Percentiles rank a stretch among this genome's conserved stretches.
These are phyloP conservation scores for Canavalia ensiformis DNA, from an alignment of 306 rosid species.

Conservation along the genomic window DNA sequence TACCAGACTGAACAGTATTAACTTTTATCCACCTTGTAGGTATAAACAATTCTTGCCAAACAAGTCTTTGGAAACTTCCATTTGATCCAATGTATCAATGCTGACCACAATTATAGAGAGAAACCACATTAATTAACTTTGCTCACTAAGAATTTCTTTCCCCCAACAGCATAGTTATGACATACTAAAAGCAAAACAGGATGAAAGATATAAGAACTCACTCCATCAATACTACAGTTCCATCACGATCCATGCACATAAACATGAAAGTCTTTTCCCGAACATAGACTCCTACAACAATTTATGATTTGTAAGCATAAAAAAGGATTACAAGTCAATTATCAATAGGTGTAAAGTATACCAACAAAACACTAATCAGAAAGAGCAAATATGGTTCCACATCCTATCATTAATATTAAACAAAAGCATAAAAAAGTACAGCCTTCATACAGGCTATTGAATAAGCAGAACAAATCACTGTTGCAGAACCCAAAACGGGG, in stretches of 20 bases:
- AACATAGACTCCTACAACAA: slow-evolving; percentile 75
- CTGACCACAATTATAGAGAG: slow-evolving; percentile 59
- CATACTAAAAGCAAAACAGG: slow-evolving; percentile 21
- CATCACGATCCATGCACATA: slow-evolving; percentile 92
- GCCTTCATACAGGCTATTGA: slow-evolving; percentile 23
- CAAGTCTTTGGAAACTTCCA: slow-evolving; percentile 81
- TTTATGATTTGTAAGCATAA: slow-evolving; percentile 40
- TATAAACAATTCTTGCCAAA: slow-evolving; percentile 74
- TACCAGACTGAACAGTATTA: slow-evolving; percentile 18
- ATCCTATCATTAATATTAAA: slow-evolving; percentile 8
- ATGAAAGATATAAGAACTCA: slow-evolving; percentile 58
- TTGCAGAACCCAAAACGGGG: slow-evolving; percentile 27
- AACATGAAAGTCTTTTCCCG: slow-evolving; percentile 70
- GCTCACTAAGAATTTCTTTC: slow-evolving; percentile 27
- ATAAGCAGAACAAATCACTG: not conserved
- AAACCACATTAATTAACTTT: slow-evolving; percentile 42
- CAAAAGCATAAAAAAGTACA: slow-evolving; percentile 6
- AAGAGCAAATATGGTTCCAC: not conserved
- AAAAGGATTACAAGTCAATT: slow-evolving; percentile 35
- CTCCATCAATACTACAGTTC: slow-evolving; percentile 88
- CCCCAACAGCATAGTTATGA: slow-evolving; percentile 15
- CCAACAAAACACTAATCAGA: slow-evolving; percentile 33
- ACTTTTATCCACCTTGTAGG: slow-evolving; percentile 64
- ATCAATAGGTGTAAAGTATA: slow-evolving; percentile 18
- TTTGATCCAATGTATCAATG: slow-evolving; percentile 78